Conservation (phyloP, 768 basidiomycete species). For the Suillus americanus region DNA sequence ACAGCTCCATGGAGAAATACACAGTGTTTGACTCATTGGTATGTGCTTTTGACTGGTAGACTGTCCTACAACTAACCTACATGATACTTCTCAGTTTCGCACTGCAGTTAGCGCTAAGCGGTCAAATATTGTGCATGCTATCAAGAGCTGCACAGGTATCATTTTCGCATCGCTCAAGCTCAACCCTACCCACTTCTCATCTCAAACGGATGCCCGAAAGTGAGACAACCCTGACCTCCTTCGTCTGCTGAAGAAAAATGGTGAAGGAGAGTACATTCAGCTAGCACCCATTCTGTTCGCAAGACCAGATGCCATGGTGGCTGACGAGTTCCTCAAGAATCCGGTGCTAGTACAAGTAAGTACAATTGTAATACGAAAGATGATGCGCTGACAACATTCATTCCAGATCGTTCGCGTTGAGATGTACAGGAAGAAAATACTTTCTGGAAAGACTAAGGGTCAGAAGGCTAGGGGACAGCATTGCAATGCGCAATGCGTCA, state of each 20-base stretch:
- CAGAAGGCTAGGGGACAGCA: constrained; percentile 1
- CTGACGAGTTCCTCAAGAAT: neutral
- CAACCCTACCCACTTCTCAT: neutral
- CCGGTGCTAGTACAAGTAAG: neutral
- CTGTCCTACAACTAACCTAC: too few species aligned
- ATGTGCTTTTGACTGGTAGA: too few species aligned
- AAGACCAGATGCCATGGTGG: neutral
- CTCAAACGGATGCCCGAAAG: neutral
- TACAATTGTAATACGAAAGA: neutral
- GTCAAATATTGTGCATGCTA: neutral
- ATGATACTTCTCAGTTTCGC: neutral
- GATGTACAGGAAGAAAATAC: neutral
- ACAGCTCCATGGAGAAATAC: too few species aligned
- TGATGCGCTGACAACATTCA: neutral
- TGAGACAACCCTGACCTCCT: neutral
- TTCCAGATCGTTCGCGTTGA: neutral
- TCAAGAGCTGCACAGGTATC: neutral
- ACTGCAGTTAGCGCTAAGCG: neutral
- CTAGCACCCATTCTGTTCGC: neutral
- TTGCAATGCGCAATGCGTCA: neutral
- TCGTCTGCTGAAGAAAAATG: neutral
- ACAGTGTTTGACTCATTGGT: too few species aligned
- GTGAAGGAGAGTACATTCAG: neutral
- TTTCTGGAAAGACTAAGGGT: neutral
- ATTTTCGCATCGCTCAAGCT: neutral